Base-by-base conservation (phyloP, 2,329 filamentous ascomycete genomes). In the Aspergillus jensenii region DNA sequence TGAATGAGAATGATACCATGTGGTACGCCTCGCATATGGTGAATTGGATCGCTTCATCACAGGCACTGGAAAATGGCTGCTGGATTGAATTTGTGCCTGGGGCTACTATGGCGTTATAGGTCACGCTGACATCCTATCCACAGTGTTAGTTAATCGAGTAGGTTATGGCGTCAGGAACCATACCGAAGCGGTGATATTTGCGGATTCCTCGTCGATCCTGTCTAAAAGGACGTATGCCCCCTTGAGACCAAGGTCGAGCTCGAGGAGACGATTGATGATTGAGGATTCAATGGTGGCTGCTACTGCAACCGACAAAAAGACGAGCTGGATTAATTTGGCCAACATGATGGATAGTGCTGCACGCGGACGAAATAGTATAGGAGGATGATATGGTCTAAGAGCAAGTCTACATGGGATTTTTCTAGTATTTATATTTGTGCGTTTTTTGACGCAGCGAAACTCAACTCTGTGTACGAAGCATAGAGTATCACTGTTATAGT, bases 171-270 rank as follows among this genome's bases (percentile, higher is more conserved):
- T 8, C 11, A 6, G 25, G 17, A 27, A 15, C 3, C 52, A 11
- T 48, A 55, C 52, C n/a, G n/a, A 17, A 9, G 44, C 31, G 17
- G 33, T 55, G 17, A 55, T 15, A 17, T 47, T 46, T 2, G 44
- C 15, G 6, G 33, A 12, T 31, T 55, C 51, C 11, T 53, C 52
- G 33, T 46, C 52, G 11, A 46, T n/a, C 6, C n/a, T 47, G 43
- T 55, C 52, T 11, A 55, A 44, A 7, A 55, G 52, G 44, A 55
- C 37, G 4, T n/a, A 55, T 6, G 52, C 33, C 14, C 23, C 33
- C 21, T 15, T 23, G 35, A 55, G 14, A n/a, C 52, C 52, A 17
- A 55, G 35, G n/a, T 55, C 52, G 35, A 55, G 43, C 23, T 55
- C 44, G 15, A 55, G 44, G 21, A 55, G 35, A 23, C 52, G 52